Conservation (phyloP, 805 yeast species). For the Kuraishia molischiana region DNA sequence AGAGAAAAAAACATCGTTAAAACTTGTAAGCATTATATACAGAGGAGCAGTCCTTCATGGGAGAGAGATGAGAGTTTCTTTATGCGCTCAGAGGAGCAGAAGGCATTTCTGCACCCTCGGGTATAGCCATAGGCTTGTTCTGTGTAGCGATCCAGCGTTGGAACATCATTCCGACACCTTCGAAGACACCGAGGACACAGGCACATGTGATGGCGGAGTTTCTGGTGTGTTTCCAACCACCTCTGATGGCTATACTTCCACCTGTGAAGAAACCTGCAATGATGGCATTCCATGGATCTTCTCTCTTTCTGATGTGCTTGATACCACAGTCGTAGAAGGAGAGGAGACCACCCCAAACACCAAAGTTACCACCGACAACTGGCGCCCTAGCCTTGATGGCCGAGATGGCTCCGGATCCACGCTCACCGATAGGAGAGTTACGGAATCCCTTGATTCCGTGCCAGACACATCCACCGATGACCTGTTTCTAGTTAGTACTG, state of each 20-base stretch:
- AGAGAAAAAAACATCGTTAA: too few species aligned
- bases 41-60: too few species aligned
- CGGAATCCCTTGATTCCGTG: conserved; percentile 98
- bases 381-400: conserved; percentile 97
- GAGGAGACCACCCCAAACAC: conserved; percentile 99
- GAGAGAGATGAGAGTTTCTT: too few species aligned
- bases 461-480: conserved; percentile 97
- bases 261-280: conserved; percentile 97
- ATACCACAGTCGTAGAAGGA: conserved; percentile 94
- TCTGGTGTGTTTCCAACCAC: conserved; percentile 96
- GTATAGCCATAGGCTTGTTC: conserved; percentile 53
- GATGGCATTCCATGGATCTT: conserved; percentile 97
- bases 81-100: neutral
- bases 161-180: conserved; percentile 96
- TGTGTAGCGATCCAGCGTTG: conserved; percentile 82
- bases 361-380: conserved; percentile 97
- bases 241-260: conserved; percentile 96
- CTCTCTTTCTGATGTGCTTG: conserved; percentile 92
- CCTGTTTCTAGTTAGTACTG: too few species aligned
- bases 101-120: neutral
- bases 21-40: too few species aligned
- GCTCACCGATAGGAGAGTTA: conserved; percentile 95
- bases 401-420: conserved; percentile 78
- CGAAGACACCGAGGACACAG: conserved; percentile 90
- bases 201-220: conserved; percentile 97